Base-by-base conservation (phyloP, 306 rosid genomes). In the Cyclanthera cordifolia region DNA sequence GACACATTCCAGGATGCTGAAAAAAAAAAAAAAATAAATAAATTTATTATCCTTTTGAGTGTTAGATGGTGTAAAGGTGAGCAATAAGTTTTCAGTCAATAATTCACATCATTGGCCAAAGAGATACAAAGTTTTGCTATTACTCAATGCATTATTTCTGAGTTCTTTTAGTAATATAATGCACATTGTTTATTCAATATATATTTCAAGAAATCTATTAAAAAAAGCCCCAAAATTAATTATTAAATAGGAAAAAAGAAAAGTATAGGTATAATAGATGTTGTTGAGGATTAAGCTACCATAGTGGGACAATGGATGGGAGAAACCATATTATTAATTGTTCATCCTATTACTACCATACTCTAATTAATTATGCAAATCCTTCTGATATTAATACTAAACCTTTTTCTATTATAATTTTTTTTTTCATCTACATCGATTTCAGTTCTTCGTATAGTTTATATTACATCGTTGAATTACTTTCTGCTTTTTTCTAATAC, bases 91-190 rank as follows among this genome's bases (percentile, higher is more conserved):
- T 45, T 47, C 43, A n/a, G 0, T 16, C 52, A 24, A 66, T 66
- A 47, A 46, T 66, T 25, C 24, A 66, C 14, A 46, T 24, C 23
- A 24, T 16, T 66, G 54, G 10, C 23, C 70, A 41, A 63, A 63
- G 9, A 11, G n/a, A 21, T 65, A 1, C 70, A 13, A 65, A 65
- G 21, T 23, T 45, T 45, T 17, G 20, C 5, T 46, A 14, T 66
- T 66, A 66, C 71, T 66, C 71, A 46, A 23, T 16, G 55, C 41
- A 66, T 66, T 47, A 66, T 66, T 66, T 66, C 16, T 45, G 54
- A 45, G 21, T 66, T 63, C 5, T 43, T 64, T 12, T 64, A 45
- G 21, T 43, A 61, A 66, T 66, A 46, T 25, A 45, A 66, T 66
- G 71, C 55, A 66, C 5, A 37, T 58, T 10, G 16, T 21, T 64